These are phyloP conservation scores for Verruconis gallopava DNA, from an alignment of 2,329 filamentous ascomycete species.

Conservation along the genomic window DNA sequence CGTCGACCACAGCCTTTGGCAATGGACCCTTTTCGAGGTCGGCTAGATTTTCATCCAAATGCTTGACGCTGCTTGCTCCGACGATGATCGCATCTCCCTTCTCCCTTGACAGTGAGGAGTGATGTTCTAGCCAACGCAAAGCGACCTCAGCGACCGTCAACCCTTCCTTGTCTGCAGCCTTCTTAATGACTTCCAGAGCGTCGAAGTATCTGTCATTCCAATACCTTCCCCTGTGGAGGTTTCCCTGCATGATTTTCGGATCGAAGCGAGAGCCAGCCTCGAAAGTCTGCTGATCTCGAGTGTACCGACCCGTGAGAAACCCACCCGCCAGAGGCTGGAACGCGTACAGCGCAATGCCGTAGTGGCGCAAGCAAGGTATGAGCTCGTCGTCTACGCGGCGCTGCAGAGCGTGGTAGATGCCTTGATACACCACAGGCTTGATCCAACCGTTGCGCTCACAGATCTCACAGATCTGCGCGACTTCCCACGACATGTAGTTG, in stretches of 20 bases:
- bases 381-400: slow-evolving; percentile 29
- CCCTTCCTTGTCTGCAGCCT: slow-evolving; percentile 25
- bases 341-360: slow-evolving; percentile 29
- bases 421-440: slow-evolving; percentile 34
- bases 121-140: slow-evolving; percentile 34
- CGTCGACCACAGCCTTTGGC: slow-evolving; percentile 63
- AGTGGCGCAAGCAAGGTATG: slow-evolving; percentile 29
- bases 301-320: slow-evolving; percentile 30
- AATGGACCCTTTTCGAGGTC: slow-evolving; percentile 41
- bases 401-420: slow-evolving; percentile 29
- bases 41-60: slow-evolving; percentile 9
- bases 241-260: slow-evolving; percentile 27
- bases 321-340: slow-evolving; percentile 35
- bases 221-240: slow-evolving; percentile 25
- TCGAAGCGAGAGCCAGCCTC: slow-evolving; percentile 27
- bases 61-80: slow-evolving; percentile 9
- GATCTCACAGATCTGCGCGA: slow-evolving; percentile 34
- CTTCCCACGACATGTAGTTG: slow-evolving; percentile 36
- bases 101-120: slow-evolving; percentile 24
- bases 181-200: slow-evolving; percentile 28
- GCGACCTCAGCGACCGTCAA: slow-evolving; percentile 31
- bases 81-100: slow-evolving; percentile 15
- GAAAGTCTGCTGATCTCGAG: slow-evolving; percentile 22
- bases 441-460: slow-evolving; percentile 30
- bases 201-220: slow-evolving; percentile 31